Percentiles rank a stretch among this genome's conserved stretches.
Evolutionary conservation across 495 filamentous ascomycete genomes (phyloP).

Genomic region (Neurospora sp.): DNA sequence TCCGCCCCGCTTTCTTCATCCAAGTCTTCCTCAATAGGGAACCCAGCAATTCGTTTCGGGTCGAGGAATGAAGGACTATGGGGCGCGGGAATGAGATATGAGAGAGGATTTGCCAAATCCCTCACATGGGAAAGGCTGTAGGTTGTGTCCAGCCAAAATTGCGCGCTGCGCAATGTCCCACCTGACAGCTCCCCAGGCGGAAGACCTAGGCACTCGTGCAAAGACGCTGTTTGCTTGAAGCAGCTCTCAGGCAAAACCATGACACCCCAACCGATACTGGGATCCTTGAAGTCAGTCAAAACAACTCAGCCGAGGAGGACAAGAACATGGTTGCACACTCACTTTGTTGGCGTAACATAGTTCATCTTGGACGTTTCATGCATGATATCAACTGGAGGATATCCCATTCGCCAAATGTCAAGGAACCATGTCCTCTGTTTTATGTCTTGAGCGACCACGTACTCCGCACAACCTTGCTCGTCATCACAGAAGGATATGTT

Average conservation of each 20-base stretch:
- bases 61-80: constrained; percentile 1
- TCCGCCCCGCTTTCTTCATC: constrained; percentile 6
- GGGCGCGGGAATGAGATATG: not conserved
- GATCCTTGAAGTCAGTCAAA: constrained; percentile 2
- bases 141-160: constrained; percentile 14
- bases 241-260: constrained; percentile 32
- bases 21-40: not conserved
- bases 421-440: constrained; percentile 54
- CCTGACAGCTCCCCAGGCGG: constrained; percentile 10
- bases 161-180: not conserved
- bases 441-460: constrained; percentile 70
- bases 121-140: constrained; percentile 20
- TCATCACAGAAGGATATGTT: constrained; percentile 64
- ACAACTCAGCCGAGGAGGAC: not conserved
- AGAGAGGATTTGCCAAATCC: constrained; percentile 7
- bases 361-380: not conserved
- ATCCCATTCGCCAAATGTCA: constrained; percentile 46
- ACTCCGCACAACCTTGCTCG: constrained; percentile 47
- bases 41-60: not conserved
- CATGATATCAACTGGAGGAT: not conserved
- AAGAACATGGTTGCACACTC: not conserved
- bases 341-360: not conserved
- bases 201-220: constrained; percentile 26
- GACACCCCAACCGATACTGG: constrained; percentile 36
- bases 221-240: constrained; percentile 25